Base-by-base conservation (phyloP, 768 basidiomycete genomes). In the Phaeotremella fagi region DNA sequence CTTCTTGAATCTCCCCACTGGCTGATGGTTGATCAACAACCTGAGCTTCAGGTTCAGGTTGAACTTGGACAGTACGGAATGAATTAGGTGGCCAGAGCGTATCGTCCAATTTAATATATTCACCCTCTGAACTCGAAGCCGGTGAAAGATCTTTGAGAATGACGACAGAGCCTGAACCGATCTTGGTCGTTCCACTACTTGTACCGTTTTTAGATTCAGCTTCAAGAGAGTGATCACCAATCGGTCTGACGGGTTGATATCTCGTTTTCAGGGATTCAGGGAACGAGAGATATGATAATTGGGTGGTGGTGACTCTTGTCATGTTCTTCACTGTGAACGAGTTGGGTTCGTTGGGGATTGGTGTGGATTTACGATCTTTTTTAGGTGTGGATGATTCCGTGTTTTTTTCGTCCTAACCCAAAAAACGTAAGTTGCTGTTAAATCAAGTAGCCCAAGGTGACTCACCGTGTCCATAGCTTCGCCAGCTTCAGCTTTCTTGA, bases 291-390 rank as follows among this genome's bases (percentile, higher is more conserved):
- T 86, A 82, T n/a, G 82, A 77, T 24, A 94, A 77, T 71, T 99
- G 95, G 0, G 85, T 83, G 18, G 92, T 88, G 2, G 87, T 89
- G 20, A 97, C 92, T 45, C 95, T 85, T 18, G 90, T 87, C 70
- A 97, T 85, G 78, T 99, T 99, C 20, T 83, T 77, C 11, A 88
- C 78, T 54, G 77, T 80, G 76, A 95, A 90, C 12, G 79, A 86
- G 2, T 80, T 75, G 1, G 88, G 84, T 68, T 99, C 95, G 15
- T 64, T 49, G 22, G 75, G 68, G n/a, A n/a, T n/a, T n/a, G n/a
- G n/a, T n/a, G n/a, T n/a, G n/a, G n/a, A n/a, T 72, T 85, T 88
- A 53, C 80, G 74, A n/a, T 75, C 65, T 54, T 75, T 61, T 79
- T 78, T 16, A 75, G 27, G 54, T 29, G 88, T 65, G 87, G 84